Evolutionary conservation across 1,284 basidiomycete species (phyloP).

Genomic region (Apiotrichum siamense): DNA sequence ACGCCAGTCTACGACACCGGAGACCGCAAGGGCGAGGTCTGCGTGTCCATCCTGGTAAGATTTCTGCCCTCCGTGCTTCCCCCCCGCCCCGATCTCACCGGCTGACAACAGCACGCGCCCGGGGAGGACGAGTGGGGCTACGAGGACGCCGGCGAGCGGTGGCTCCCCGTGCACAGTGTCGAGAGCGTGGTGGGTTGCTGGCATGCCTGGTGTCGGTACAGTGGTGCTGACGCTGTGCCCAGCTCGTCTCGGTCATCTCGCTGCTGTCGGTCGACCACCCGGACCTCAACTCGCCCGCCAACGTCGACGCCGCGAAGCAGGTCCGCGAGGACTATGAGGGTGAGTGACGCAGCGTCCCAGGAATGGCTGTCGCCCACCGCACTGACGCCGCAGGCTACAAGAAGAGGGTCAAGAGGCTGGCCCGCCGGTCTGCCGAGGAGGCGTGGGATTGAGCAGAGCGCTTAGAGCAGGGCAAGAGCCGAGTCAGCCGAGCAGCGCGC

Average conservation of each 20-base stretch:
- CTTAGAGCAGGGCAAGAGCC: no score
- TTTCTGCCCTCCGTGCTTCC: conserved; percentile 5
- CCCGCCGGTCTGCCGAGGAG: conserved; percentile 76
- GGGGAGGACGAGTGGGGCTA: conserved; percentile 98
- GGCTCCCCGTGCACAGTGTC: conserved; percentile 94
- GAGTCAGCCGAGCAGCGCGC: no score
- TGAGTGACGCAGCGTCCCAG: conserved; percentile 41
- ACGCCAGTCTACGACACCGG: conserved; percentile 78
- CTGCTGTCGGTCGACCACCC: conserved; percentile 87
- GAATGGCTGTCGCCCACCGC: background rate
- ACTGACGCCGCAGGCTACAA: conserved; percentile 59
- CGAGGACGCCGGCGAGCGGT: conserved; percentile 94
- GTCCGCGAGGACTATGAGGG: conserved; percentile 66
- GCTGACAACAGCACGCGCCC: conserved; percentile 65
- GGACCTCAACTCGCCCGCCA: conserved; percentile 91
- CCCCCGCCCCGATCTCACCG: background rate
- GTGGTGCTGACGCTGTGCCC: conserved; percentile 6
- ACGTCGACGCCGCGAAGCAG: conserved; percentile 93
- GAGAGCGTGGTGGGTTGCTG: conserved; percentile 80
- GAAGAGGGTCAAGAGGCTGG: conserved; percentile 87
- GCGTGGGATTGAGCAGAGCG: conserved; percentile 56
- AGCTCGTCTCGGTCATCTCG: conserved; percentile 96
- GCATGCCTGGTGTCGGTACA: background rate
- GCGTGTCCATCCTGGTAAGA: conserved; percentile 89
- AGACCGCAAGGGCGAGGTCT: conserved; percentile 83